Conservation (phyloP, 306 rosid species). For the Trifolium pratense region DNA sequence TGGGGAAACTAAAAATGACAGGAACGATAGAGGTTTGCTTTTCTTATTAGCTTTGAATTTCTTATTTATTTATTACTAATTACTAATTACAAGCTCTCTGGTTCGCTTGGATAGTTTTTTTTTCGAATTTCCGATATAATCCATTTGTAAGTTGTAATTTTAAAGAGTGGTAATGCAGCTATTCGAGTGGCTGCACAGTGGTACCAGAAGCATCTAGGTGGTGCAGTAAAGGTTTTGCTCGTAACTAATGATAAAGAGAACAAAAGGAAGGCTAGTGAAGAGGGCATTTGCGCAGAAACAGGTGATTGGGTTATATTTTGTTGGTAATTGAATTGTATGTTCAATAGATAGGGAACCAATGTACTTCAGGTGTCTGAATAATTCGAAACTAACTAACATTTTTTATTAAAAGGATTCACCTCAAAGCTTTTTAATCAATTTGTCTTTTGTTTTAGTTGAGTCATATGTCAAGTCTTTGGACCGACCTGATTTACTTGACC, state of each 20-base stretch:
- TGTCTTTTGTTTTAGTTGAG: slow-evolving; percentile 70
- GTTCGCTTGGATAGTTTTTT: slow-evolving; percentile 21
- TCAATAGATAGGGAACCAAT: slow-evolving; percentile 20
- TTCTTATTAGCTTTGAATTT: slow-evolving; percentile 31
- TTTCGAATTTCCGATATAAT: slow-evolving; percentile 24
- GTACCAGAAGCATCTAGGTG: slow-evolving; percentile 95
- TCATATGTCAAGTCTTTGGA: slow-evolving; percentile 84
- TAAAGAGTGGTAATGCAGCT: slow-evolving; percentile 61
- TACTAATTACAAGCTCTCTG: not conserved
- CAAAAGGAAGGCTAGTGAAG: slow-evolving; percentile 85
- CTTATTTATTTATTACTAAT: too few species aligned
- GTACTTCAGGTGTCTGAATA: slow-evolving; percentile 24
- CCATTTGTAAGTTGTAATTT: slow-evolving; percentile 40
- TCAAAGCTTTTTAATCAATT: slow-evolving; percentile 32
- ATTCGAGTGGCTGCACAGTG: slow-evolving; percentile 94
- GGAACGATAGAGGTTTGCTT: slow-evolving; percentile 95
- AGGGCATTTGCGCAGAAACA: slow-evolving; percentile 93
- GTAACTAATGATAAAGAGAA: slow-evolving; percentile 91
- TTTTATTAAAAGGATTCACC: slow-evolving; percentile 12
- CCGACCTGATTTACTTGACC: slow-evolving; percentile 84
- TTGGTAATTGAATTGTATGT: slow-evolving; percentile 32
- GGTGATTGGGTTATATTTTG: slow-evolving; percentile 52
- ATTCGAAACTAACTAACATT: not conserved
- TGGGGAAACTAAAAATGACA: slow-evolving; percentile 90
- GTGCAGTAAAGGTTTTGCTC: slow-evolving; percentile 71